phyloP scores from a whole-genome alignment of 2,329 filamentous ascomycete genomes.

The Decorospora gaudefroyi region DNA sequence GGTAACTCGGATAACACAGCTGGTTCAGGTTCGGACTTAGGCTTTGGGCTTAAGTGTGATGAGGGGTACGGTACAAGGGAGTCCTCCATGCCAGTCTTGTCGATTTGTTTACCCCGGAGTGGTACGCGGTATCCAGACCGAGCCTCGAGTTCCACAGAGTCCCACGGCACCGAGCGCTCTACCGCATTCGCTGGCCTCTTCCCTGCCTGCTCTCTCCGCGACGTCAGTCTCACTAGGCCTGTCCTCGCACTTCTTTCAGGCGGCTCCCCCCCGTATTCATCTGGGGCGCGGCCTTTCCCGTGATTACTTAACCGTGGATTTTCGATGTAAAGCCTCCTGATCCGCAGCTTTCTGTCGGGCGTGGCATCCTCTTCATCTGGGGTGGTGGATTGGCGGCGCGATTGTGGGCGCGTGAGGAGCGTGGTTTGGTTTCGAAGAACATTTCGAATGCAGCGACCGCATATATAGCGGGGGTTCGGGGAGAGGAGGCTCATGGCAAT shows the following conservation, averaged over 20 bases:
- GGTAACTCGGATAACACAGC: conserved; percentile 10
- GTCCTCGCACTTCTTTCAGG: conserved; percentile 1
- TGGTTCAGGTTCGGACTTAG: not conserved
- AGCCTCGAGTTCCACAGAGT: no score
- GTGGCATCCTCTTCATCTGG: conserved; percentile 9
- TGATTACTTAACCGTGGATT: conserved; percentile 13
- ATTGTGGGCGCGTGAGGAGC: conserved; percentile 2
- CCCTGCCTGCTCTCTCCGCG: no score
- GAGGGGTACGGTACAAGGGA: conserved; percentile 25
- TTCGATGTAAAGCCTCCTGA: conserved; percentile 9
- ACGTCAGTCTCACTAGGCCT: no score
- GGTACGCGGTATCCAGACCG: no score
- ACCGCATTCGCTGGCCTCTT: no score
- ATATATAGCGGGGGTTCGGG: conserved; percentile 23
- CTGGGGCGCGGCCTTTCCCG: conserved; percentile 8
- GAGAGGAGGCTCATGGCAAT: conserved; percentile 19
- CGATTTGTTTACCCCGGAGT: not conserved
- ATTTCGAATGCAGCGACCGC: conserved; percentile 23
- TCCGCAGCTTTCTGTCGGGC: conserved; percentile 7
- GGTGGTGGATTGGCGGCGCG: conserved; percentile 7
- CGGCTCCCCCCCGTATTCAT: not conserved
- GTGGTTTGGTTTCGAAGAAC: conserved; percentile 8
- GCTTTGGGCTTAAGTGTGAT: conserved; percentile 12
- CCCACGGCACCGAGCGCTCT: no score
- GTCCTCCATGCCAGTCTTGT: conserved; percentile 2